Conservation (phyloP, 2,329 filamentous ascomycete species). For the Madurella mycetomatis region DNA sequence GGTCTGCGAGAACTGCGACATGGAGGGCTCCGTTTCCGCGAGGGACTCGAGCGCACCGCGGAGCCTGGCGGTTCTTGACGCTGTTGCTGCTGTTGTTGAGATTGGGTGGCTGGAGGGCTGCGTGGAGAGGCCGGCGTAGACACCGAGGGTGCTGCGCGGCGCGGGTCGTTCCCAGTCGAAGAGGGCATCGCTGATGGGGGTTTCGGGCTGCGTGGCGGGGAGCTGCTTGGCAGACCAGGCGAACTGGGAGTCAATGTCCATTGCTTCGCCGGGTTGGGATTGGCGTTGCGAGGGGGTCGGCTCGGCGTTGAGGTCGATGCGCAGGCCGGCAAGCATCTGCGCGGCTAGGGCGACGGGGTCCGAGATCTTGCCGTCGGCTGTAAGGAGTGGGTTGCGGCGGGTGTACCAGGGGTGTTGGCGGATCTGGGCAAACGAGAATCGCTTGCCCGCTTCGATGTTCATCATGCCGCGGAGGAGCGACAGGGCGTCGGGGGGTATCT, state of each 20-base stretch:
- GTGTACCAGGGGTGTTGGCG: slow-evolving; percentile 95
- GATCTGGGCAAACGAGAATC: slow-evolving; percentile 83
- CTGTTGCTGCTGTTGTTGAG: neutral
- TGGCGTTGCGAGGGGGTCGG: slow-evolving; percentile 47
- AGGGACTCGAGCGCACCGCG: slow-evolving; percentile 56
- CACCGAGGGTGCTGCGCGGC: slow-evolving; percentile 47
- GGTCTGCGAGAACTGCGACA: slow-evolving; percentile 76
- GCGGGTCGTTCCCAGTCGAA: slow-evolving; percentile 85
- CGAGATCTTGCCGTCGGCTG: slow-evolving; percentile 65
- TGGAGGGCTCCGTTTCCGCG: slow-evolving; percentile 72
- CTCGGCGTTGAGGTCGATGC: slow-evolving; percentile 76
- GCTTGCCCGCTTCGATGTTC: slow-evolving; percentile 65
- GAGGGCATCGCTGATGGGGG: slow-evolving; percentile 65
- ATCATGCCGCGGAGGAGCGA: slow-evolving; percentile 93
- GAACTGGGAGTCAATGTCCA: slow-evolving; percentile 61
- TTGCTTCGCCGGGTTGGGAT: slow-evolving; percentile 43
- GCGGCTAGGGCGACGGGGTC: slow-evolving; percentile 87
- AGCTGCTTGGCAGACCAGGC: slow-evolving; percentile 45
- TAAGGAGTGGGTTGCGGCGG: slow-evolving; percentile 71
- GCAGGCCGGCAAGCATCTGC: slow-evolving; percentile 85
- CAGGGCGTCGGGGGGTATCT: slow-evolving; percentile 66
- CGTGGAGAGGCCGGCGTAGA: slow-evolving; percentile 43
- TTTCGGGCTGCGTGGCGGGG: slow-evolving; percentile 82
- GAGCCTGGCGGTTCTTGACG: neutral
- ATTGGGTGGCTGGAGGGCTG: slow-evolving; percentile 39